Base-by-base conservation (phyloP, 2,329 filamentous ascomycete genomes). In the Fusarium proliferatum region DNA sequence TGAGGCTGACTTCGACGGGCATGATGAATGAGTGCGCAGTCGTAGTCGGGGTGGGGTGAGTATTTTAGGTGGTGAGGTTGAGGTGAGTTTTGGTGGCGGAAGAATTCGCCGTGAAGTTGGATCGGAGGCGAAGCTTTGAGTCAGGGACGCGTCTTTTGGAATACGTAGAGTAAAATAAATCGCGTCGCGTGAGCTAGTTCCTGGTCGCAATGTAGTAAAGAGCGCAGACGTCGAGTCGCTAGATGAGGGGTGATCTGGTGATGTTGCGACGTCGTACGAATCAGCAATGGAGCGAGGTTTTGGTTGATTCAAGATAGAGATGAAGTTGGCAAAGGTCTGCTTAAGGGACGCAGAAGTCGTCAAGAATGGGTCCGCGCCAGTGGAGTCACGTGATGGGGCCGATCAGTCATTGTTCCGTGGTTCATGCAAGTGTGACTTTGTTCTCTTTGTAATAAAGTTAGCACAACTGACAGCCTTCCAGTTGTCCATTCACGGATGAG, bases 1-100 rank as follows among this genome's bases (percentile, higher is more conserved):
- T 92, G 75, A 93, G 88, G 61, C 89, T 86, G 73, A 97, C 88
- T 81, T 95, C 92, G 83, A 94, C 89, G 76, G 94, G 87, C 94
- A 98, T 98, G 64, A 73, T 87, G 81, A 75, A 61, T 69, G 49
- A 55, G 49, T 63, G 59, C 59, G 66, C 55, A 46, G 67, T 63
- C 56, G 66, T 53, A 42, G 68, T 62, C 61, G 64, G 34, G 53
- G 26, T 7, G 36, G 28, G 12, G 34, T 42, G 60, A 45, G 28
- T 64, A 58, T 56, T 57, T 61, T 34, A 57, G 51, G 55, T 53
- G 36, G 26, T 59, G 46, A 36, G 53, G n/a, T 38, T 43, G 34
- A 13, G 67, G 56, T 63, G 65, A 52, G 39, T 28, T 59, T 65
- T 43, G 58, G 75, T 77, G 76, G 74, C 67, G 71, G 77, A 59